Evolutionary conservation across 257 asterid species (phyloP), one percentile per base, ranked within the genome.

Genomic region (Dorcoceras hygrometricum): DNA sequence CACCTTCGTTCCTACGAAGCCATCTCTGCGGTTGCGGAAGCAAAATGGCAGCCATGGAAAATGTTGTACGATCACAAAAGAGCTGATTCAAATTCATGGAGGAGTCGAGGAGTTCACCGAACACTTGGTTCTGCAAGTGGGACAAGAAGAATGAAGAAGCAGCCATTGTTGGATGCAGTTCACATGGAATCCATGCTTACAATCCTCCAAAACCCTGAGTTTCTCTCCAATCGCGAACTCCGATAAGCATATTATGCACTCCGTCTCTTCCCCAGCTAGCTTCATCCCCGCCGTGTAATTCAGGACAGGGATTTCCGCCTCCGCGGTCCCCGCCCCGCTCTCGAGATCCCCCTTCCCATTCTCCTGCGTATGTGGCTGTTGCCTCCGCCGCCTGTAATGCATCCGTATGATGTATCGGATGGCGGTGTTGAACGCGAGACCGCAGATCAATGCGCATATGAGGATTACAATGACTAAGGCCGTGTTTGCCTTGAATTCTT

Each of bases 401-500:
- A 25, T 64, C 66, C 79, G 74, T 5, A 82, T 56, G 67, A 71
- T 6, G 72, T 77, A 80, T 36, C 87, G 84, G 3, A 82, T 61
- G 28, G 65, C 84, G 67, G 82, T 70, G 77, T 82, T 82, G 70
- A 82, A 63, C 2, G 81, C 87, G n/a, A 82, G 74, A 0, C 80
- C 82, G 56, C 75, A 69, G 32, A 79, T 71, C 22, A 82, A 24
- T 8, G 82, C 81, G 74, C 79, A 76, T 75, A 78, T 25, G 28
- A 82, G 82, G 55, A 84, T 76, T 63, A 59, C 76, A 76, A 86
- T 61, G 70, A 86, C 77, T 32, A 86, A 28, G 50, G 78, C 92
- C 14, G 86, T 79, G 83, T 77, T 83, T 2, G 85, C 73, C 55
- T 79, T 86, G 81, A 86, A 86, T 11, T 83, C 92, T 8, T 83